A percentile compares a stretch with the other conserved stretches of the same genome.
These are phyloP conservation scores for Nidula microcarpa DNA, from an alignment of 768 basidiomycete species.

Conservation along the genomic window DNA sequence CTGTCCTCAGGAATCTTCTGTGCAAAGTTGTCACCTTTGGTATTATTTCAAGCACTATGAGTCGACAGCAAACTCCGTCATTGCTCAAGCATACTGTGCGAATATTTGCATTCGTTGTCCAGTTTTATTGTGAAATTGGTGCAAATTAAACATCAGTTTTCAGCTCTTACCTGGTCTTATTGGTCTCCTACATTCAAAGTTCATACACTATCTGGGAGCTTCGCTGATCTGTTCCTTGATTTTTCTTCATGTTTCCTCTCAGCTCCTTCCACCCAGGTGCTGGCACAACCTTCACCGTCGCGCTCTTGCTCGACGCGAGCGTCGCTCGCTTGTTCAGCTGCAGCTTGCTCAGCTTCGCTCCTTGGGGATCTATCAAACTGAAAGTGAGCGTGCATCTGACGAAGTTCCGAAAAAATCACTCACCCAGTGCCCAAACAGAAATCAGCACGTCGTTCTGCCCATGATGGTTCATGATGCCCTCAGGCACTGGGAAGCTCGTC, in stretches of 20 bases:
- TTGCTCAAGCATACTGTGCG: too few species aligned
- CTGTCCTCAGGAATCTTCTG: too few species aligned
- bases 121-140: too few species aligned
- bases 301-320: constrained; percentile 23
- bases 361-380: constrained; percentile 14
- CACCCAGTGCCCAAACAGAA: constrained; percentile 31
- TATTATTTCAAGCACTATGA: too few species aligned
- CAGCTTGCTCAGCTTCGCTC: constrained; percentile 23
- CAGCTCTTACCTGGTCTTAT: too few species aligned
- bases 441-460: constrained; percentile 29
- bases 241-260: not conserved
- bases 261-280: constrained; percentile 30
- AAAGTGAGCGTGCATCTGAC: not conserved
- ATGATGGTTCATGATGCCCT: constrained; percentile 32
- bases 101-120: too few species aligned
- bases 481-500: constrained; percentile 41
- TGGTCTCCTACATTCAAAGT: too few species aligned
- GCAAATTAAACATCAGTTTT: too few species aligned
- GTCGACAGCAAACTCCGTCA: too few species aligned
- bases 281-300: constrained; percentile 19
- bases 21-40: too few species aligned
- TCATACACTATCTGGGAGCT: too few species aligned
- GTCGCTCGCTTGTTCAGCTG: constrained; percentile 22
- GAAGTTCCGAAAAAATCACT: constrained; percentile 2
- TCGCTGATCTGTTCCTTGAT: too few species aligned